phyloP scores from a whole-genome alignment of 306 rosid genomes.

The Aeschynomene evenia region DNA sequence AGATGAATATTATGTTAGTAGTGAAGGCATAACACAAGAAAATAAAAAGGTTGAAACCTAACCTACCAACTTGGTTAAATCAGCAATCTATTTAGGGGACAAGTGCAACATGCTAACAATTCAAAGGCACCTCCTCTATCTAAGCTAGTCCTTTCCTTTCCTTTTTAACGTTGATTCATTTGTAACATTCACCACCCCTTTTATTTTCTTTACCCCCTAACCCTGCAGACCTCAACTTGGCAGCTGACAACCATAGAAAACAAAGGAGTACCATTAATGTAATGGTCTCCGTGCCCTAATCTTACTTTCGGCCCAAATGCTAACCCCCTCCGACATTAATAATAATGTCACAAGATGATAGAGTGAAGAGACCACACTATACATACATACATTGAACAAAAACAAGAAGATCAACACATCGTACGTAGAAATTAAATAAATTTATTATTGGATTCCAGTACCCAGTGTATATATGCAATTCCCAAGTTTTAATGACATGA shows the following conservation, averaged over 20 bases:
- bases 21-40: not conserved
- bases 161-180: not conserved
- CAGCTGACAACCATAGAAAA: not conserved
- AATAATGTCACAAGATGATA: too few relatives aligned
- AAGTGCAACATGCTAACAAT: not conserved
- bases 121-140: not conserved
- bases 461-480: too few relatives aligned
- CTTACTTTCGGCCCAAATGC: conserved; percentile 6
- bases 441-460: too few relatives aligned
- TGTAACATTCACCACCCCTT: not conserved
- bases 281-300: not conserved
- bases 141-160: not conserved
- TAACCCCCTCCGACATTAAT: too few relatives aligned
- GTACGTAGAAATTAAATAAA: too few relatives aligned
- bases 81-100: not conserved
- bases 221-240: not conserved
- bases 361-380: not conserved
- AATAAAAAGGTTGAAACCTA: conserved; percentile 15
- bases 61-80: not conserved
- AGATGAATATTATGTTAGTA: not conserved
- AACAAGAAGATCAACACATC: not conserved
- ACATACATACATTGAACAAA: not conserved
- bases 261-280: not conserved
- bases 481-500: too few relatives aligned
- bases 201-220: not conserved